A percentile compares a stretch with the other conserved stretches of the same genome.
These are phyloP conservation scores for Guillardia theta DNA, from an alignment of 78 protist species.

Conservation along the genomic window DNA sequence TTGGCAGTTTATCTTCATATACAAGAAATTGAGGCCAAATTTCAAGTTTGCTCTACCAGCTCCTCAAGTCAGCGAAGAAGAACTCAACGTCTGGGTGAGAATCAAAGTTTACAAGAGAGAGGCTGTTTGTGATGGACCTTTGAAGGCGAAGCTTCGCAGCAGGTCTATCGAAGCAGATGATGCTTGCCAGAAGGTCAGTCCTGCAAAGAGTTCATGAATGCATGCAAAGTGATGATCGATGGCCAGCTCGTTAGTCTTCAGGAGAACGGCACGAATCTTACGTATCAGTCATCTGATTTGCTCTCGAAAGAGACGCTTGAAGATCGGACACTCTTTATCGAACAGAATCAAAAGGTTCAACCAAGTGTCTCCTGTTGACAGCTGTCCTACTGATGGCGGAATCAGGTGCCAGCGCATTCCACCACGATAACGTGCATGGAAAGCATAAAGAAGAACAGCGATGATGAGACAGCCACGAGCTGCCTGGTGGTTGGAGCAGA, in stretches of 20 bases:
- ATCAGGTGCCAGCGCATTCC: neutral
- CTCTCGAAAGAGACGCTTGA: no score
- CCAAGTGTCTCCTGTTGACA: no score
- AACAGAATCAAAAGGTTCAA: no score
- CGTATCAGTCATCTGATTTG: no score
- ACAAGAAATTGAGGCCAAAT: slow-evolving; percentile 60
- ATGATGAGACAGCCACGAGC: slow-evolving; percentile 51
- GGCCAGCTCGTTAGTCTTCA: no score
- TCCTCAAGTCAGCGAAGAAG: neutral
- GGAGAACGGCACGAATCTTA: no score
- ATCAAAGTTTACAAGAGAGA: no score
- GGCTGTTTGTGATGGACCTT: neutral
- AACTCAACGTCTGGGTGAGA: neutral
- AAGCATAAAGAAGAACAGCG: slow-evolving; percentile 46
- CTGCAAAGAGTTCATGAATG: no score
- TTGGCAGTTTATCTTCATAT: slow-evolving; percentile 52
- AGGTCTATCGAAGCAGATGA: neutral
- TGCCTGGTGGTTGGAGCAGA: slow-evolving; percentile 69
- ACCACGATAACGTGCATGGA: slow-evolving; percentile 61
- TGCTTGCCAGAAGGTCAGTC: neutral
- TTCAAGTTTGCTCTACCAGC: slow-evolving; percentile 63
- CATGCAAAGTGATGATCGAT: no score
- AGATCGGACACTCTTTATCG: no score
- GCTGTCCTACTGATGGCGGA: no score
- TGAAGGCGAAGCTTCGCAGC: neutral